Base-by-base conservation (phyloP, 371 early-diverging fungal species). In the Haplosporangium sp. region DNA sequence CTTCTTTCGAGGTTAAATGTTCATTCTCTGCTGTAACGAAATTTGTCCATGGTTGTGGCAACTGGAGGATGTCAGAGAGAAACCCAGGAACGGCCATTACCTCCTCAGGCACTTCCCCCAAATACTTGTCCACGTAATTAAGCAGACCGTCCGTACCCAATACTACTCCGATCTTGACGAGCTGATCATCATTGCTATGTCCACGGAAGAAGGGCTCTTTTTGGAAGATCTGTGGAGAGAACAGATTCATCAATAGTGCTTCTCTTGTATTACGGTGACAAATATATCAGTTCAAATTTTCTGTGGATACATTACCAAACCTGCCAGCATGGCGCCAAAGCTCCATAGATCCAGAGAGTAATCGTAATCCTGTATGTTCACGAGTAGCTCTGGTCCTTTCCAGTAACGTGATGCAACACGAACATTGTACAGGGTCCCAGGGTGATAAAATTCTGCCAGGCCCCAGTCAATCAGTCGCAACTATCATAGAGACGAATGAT, bases 291-390 rank as follows among this genome's bases (percentile, higher is more conserved):
- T 42, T 1, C 9, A 16, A 5, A n/a, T 12, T 11, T 13, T 12
- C 18, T 14, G 7, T 23, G 41, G 59, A 18, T 9, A 2, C 59
- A 84, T 52, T 70, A 96, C 94, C 92, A 98, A 96, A 73, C 94
- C 92, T 38, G 99, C 99, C 75, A 99, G 91, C 95, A 99, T 98
- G 84, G 98, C 98, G 14, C 99, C 99, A 64, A 97, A 91, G 81
- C 98, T 96, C 99, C 99, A 99, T 91, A 99, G 93, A 83, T 99
- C 99, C 67, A 99, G 84, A 18, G 98, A 97, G 81, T 99, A 99
- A 84, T 99, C 99, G 83, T 99, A 99, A 67, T 91, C 91, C 67
- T 93, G 95, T 81, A 96, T 95, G 81, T 99, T 98, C 8, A 99
- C 98, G 50, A 99, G 87, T 21, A 99, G 87, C 81, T 99, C 99